Conservation (phyloP, 2,329 filamentous ascomycete species). For the Scortechinia acanthostroma region DNA sequence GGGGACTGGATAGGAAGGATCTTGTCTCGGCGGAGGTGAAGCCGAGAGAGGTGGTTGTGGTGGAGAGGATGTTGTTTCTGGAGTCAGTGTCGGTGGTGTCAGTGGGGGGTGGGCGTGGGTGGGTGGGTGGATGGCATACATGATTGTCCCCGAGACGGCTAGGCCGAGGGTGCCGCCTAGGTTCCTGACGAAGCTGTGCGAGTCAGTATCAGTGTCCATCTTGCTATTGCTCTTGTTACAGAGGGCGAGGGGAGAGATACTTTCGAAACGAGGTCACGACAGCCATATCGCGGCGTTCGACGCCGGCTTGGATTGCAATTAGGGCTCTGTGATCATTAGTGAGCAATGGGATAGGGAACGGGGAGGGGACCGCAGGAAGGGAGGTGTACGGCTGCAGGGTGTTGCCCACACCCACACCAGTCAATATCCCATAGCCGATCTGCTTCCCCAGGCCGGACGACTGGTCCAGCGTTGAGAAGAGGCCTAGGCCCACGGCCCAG, state of each 20-base stretch:
- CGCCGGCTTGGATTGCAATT: background rate
- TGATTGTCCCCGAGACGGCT: background rate
- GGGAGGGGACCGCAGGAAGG: constrained; percentile 5
- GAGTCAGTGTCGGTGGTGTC: background rate
- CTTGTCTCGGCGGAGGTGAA: background rate
- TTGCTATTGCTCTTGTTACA: constrained; percentile 4
- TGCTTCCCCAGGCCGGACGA: constrained; percentile 39
- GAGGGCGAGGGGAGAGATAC: constrained; percentile 6
- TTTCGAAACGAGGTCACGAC: constrained; percentile 8
- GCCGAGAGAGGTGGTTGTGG: background rate
- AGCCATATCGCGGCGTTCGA: constrained; percentile 4
- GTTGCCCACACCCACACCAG: constrained; percentile 40
- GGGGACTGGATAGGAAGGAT: background rate
- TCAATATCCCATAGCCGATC: constrained; percentile 43
- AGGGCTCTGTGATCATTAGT: background rate
- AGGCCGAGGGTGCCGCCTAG: constrained; percentile 4
- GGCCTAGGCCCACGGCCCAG: constrained; percentile 41
- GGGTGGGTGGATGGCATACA: background rate
- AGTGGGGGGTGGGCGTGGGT: background rate
- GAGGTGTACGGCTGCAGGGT: constrained; percentile 27
- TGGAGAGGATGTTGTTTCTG: background rate
- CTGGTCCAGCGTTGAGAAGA: constrained; percentile 41
- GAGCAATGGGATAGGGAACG: constrained; percentile 2
- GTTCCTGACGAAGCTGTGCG: constrained; percentile 3
- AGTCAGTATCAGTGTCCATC: background rate